Conservation (phyloP, 352 stramenopile species). For the Globisporangium rhizosaccharum region DNA sequence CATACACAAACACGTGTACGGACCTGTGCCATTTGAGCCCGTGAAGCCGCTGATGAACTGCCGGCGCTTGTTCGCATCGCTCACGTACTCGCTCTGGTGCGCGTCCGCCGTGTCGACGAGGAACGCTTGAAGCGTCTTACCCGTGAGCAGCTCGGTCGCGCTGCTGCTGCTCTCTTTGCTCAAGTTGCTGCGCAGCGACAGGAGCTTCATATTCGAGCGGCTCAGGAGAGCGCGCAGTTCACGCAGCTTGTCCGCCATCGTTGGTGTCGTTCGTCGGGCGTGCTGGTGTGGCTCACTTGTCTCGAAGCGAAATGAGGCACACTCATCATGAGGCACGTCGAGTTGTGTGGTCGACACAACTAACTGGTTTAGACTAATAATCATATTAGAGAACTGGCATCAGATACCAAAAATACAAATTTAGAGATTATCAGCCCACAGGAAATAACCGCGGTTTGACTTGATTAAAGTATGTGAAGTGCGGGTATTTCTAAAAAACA, state of each 20-base stretch:
- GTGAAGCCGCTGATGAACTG: slow-evolving; percentile 96
- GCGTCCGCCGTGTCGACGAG: slow-evolving; percentile 95
- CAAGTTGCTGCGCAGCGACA: slow-evolving; percentile 54
- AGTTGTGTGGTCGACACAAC: neutral
- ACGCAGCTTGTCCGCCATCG: slow-evolving; percentile 52
- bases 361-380: too few relatives aligned
- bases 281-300: too few relatives aligned
- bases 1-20: too few relatives aligned
- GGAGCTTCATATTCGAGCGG: slow-evolving; percentile 56
- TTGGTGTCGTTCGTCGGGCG: neutral
- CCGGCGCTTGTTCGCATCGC: slow-evolving; percentile 92
- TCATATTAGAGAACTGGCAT: too few relatives aligned
- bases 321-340: too few relatives aligned
- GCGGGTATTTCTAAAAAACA: too few relatives aligned
- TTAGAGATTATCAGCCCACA: too few relatives aligned
- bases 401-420: too few relatives aligned
- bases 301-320: too few relatives aligned
- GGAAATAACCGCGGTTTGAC: too few relatives aligned
- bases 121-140: slow-evolving; percentile 80
- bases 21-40: slow-evolving; percentile 93
- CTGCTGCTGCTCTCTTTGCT: slow-evolving; percentile 27
- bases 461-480: too few relatives aligned
- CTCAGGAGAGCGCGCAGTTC: slow-evolving; percentile 60
- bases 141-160: slow-evolving; percentile 23
- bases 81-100: slow-evolving; percentile 98